phyloP scores from a whole-genome alignment of 1,139 yeast species.

The Nakaseomyces delphensis region DNA sequence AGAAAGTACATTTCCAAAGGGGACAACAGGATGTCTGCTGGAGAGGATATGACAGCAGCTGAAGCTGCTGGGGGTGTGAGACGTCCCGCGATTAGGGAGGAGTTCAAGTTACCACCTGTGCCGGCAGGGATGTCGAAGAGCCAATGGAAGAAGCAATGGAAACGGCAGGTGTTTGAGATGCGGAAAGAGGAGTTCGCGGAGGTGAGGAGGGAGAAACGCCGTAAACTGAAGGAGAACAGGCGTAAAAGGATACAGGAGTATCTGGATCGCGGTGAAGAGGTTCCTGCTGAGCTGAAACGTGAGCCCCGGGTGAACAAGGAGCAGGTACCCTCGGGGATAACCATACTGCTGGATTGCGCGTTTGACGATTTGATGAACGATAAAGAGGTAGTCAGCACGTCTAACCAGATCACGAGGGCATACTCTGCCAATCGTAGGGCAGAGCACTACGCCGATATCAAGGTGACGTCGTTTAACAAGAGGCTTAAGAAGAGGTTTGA shows the following conservation, averaged over 20 bases:
- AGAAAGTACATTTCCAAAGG: no score
- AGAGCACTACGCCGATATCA: conserved; percentile 48
- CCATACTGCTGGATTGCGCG: conserved; percentile 71
- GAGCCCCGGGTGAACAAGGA: conserved; percentile 33
- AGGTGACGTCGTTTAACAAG: conserved; percentile 59
- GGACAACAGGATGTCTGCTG: no score
- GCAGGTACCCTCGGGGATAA: conserved; percentile 42
- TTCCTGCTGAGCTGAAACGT: conserved; percentile 31
- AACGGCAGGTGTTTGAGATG: conserved; percentile 53
- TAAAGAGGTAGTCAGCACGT: conserved; percentile 66
- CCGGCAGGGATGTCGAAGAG: conserved; percentile 84
- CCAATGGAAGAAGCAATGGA: conserved; percentile 69
- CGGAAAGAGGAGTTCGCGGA: conserved; percentile 50
- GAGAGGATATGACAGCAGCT: no score
- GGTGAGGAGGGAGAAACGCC: conserved; percentile 47
- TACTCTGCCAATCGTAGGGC: conserved; percentile 71
- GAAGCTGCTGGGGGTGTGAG: no score
- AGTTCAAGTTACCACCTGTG: conserved; percentile 28
- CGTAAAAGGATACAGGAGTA: conserved; percentile 33
- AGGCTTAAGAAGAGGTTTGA: conserved; percentile 62
- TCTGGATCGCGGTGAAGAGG: conserved; percentile 33
- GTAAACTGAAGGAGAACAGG: conserved; percentile 32
- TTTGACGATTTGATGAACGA: conserved; percentile 85
- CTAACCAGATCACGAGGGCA: conserved; percentile 72
- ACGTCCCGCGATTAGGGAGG: neutral